Conservation (phyloP, 176 grass and related monocot species). For the Raddia guianensis region DNA sequence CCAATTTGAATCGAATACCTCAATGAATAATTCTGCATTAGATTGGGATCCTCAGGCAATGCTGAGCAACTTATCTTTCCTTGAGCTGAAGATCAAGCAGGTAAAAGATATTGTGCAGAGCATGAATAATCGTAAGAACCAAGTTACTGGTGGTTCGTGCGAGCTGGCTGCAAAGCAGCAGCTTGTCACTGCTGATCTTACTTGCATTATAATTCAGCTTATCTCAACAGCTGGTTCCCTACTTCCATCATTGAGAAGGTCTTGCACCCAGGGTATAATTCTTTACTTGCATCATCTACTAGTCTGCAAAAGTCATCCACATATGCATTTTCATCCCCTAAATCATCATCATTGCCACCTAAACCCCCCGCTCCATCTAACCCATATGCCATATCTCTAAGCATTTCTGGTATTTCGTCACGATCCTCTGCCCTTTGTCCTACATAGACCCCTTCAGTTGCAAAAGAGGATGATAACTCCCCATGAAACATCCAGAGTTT, state of each 20-base stretch:
- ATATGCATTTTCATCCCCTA: too few species aligned
- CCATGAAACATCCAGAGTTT: too few species aligned
- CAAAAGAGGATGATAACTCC: too few species aligned
- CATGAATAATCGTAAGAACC: conserved; percentile 56
- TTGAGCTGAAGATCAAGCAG: conserved; percentile 93
- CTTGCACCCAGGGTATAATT: too few species aligned
- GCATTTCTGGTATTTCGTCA: too few species aligned
- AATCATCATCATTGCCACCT: too few species aligned
- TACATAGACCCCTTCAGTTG: too few species aligned
- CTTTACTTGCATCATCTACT: too few species aligned
- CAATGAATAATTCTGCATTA: conserved; percentile 36
- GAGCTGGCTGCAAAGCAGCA: conserved; percentile 78
- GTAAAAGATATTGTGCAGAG: conserved; percentile 76
- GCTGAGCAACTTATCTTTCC: conserved; percentile 72
- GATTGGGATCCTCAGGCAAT: conserved; percentile 79
- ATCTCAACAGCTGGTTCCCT: conserved; percentile 84
- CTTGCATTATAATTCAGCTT: conserved; percentile 88
- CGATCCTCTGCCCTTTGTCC: too few species aligned
- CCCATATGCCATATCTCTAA: too few species aligned
- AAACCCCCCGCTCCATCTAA: too few species aligned
- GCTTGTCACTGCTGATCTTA: conserved; percentile 77
- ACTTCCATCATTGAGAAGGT: conserved; percentile 84
- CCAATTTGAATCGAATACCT: conserved; percentile 55
- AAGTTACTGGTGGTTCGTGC: conserved; percentile 39
- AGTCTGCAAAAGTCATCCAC: too few species aligned